These are phyloP conservation scores for Echites panduratus DNA, from an alignment of 257 asterid genomes.

Conservation along the genomic window DNA sequence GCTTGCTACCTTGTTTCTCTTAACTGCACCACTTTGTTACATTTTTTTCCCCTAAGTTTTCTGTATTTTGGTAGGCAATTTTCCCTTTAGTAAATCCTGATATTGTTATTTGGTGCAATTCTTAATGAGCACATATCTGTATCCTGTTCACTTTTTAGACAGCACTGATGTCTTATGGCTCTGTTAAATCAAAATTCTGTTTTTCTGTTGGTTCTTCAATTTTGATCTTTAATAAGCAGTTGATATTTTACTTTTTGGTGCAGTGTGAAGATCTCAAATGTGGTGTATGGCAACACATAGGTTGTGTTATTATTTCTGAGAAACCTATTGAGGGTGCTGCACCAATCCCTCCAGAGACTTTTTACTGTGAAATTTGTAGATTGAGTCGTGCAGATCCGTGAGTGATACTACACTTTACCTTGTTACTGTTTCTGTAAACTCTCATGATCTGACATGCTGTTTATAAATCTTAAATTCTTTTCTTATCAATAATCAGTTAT, in stretches of 20 bases:
- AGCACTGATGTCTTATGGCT: neutral
- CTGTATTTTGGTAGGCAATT: neutral
- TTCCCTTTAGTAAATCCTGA: neutral
- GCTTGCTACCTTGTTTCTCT: neutral
- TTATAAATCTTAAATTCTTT: neutral
- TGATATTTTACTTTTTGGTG: conserved; percentile 24
- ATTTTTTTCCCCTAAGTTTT: neutral
- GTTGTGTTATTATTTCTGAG: conserved; percentile 86
- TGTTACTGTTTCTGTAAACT: neutral
- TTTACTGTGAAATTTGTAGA: conserved; percentile 93
- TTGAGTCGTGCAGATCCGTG: conserved; percentile 95
- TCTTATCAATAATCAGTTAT: neutral
- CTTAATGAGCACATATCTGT: neutral
- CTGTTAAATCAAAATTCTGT: neutral
- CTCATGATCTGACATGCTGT: neutral
- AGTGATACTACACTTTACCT: conserved; percentile 30
- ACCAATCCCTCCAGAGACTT: conserved; percentile 60
- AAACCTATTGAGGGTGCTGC: conserved; percentile 65
- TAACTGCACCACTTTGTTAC: neutral
- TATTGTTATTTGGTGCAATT: neutral
- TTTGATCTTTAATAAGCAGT: conserved; percentile 8
- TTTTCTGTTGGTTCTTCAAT: neutral
- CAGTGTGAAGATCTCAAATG: conserved; percentile 96
- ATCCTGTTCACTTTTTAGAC: neutral
- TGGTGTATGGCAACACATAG: conserved; percentile 88